Conservation (phyloP, 495 filamentous ascomycete genomes). For the Stereocaulon alpinum region DNA sequence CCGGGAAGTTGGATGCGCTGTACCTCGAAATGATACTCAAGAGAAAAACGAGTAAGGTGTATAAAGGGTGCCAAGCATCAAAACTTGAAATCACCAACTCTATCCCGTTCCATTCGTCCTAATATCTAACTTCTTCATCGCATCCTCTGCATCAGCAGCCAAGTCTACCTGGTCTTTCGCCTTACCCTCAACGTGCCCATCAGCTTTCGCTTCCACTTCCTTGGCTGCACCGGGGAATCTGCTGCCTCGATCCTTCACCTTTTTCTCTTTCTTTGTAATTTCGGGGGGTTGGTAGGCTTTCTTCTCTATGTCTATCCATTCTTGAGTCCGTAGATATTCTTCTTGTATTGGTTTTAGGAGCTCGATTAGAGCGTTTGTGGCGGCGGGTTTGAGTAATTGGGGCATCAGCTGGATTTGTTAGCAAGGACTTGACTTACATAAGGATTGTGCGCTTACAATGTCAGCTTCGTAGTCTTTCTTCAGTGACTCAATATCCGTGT, state of each 20-base stretch:
- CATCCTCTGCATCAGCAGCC: slow-evolving; percentile 35
- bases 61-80: neutral
- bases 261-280: slow-evolving; percentile 61
- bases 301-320: slow-evolving; percentile 72
- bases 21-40: neutral
- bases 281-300: slow-evolving; percentile 73
- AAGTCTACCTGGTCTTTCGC: slow-evolving; percentile 8
- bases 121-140: slow-evolving; percentile 49
- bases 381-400: slow-evolving; percentile 71
- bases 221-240: slow-evolving; percentile 42
- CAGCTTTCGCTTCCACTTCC: slow-evolving; percentile 15
- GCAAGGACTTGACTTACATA: neutral
- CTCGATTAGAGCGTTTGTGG: slow-evolving; percentile 54
- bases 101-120: slow-evolving; percentile 25
- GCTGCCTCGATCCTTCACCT: slow-evolving; percentile 56
- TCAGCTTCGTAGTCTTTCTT: slow-evolving; percentile 72
- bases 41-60: neutral
- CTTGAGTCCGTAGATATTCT: slow-evolving; percentile 54
- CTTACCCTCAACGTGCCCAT: slow-evolving; percentile 18
- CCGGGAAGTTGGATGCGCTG: neutral
- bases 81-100: neutral
- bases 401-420: slow-evolving; percentile 55
- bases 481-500: slow-evolving; percentile 59
- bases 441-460: slow-evolving; percentile 45
- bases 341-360: slow-evolving; percentile 67